Percentiles rank a stretch among this genome's conserved stretches.
phyloP scores from a whole-genome alignment of 2,329 filamentous ascomycete species.

The Cordyceps pruinosa region DNA sequence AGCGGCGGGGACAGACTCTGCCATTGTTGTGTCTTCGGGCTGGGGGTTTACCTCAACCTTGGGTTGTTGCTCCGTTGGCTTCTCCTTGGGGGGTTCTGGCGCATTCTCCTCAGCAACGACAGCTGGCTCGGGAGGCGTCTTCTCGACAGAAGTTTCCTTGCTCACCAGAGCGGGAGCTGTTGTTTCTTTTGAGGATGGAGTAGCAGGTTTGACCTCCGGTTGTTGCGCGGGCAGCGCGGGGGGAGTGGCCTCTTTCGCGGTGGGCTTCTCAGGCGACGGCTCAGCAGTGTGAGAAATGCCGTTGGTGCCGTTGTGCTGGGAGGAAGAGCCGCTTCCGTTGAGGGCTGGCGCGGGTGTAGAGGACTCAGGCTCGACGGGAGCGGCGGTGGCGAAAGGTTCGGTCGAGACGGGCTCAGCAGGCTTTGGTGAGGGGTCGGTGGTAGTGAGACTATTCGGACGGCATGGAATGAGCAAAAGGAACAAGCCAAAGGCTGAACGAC shows the following conservation, averaged over 20 bases:
- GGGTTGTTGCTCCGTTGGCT: background rate
- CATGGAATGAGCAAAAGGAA: background rate
- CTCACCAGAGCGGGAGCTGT: background rate
- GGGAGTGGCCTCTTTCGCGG: background rate
- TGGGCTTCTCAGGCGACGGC: background rate
- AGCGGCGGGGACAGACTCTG: background rate
- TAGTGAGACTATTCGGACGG: background rate
- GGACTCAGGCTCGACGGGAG: conserved; percentile 3
- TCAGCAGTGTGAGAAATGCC: background rate
- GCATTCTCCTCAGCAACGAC: background rate
- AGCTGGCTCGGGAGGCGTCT: background rate
- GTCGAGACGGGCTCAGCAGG: background rate
- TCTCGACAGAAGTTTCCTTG: background rate
- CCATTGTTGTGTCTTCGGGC: background rate
- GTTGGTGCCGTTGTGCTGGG: conserved; percentile 3
- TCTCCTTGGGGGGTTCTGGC: background rate
- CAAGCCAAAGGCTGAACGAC: background rate
- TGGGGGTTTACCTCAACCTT: background rate
- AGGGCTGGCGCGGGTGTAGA: background rate
- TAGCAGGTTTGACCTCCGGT: background rate
- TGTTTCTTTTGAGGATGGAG: background rate
- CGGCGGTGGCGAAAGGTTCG: conserved; percentile 8
- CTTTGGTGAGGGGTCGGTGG: background rate
- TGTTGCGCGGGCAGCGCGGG: background rate
- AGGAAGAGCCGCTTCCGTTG: conserved; percentile 2